Percentiles rank a stretch among this genome's conserved stretches.
These are phyloP conservation scores for Ashbya aceris DNA, from an alignment of 1,139 yeast genomes.

Conservation along the genomic window DNA sequence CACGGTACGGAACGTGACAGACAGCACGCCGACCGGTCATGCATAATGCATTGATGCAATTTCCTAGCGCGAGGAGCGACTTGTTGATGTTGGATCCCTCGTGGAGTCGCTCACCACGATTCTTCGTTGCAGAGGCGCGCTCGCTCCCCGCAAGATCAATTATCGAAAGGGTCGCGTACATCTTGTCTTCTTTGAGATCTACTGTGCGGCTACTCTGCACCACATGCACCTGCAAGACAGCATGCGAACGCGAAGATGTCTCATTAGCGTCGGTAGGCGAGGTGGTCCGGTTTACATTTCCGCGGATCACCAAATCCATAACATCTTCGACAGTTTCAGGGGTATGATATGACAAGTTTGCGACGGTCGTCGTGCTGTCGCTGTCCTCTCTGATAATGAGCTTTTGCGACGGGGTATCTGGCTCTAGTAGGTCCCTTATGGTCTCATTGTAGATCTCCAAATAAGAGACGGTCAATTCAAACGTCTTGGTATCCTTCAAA, in stretches of 20 bases:
- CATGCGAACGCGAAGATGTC: slow-evolving; percentile 86
- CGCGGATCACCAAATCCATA: slow-evolving; percentile 64
- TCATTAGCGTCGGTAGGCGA: slow-evolving; percentile 90
- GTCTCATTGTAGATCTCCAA: slow-evolving; percentile 88
- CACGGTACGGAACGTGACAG: slow-evolving; percentile 81
- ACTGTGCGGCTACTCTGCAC: slow-evolving; percentile 51
- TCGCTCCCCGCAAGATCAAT: slow-evolving; percentile 95
- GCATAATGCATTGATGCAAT: slow-evolving; percentile 87
- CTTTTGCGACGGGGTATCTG: slow-evolving; percentile 34
- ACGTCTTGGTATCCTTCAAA: slow-evolving; percentile 42
- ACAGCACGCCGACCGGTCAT: slow-evolving; percentile 11
- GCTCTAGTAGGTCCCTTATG: slow-evolving; percentile 65
- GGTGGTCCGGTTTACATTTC: slow-evolving; percentile 68
- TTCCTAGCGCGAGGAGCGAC: slow-evolving; percentile 80
- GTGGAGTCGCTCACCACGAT: slow-evolving; percentile 65
- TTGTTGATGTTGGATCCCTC: slow-evolving; percentile 93
- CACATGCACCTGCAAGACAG: slow-evolving; percentile 76
- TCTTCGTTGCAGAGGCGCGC: slow-evolving; percentile 81
- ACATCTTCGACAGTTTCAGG: slow-evolving; percentile 67
- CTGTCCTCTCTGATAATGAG: slow-evolving; percentile 67
- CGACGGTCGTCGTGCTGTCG: slow-evolving; percentile 56
- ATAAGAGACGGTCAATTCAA: slow-evolving; percentile 63
- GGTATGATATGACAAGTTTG: slow-evolving; percentile 59
- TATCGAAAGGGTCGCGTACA: slow-evolving; percentile 71
- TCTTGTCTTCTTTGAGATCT: slow-evolving; percentile 56